Percentiles rank a stretch among this genome's conserved stretches.
Conservation (phyloP, 2,329 filamentous ascomycete species). For the Didymellaceae sp. region DNA sequence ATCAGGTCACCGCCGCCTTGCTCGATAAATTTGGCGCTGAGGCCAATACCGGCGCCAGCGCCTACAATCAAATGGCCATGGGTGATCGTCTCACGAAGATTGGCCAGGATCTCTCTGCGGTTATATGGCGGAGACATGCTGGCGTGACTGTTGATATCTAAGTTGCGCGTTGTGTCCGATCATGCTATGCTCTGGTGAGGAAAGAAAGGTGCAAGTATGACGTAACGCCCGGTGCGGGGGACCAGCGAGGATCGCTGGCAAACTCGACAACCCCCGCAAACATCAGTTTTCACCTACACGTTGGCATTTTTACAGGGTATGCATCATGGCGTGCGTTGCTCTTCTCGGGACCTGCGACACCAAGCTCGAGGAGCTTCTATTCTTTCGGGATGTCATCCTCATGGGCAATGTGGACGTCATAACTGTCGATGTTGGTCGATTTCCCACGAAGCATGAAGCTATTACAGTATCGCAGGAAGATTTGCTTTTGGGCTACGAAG, state of each 20-base stretch:
- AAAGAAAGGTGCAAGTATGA: slow-evolving; percentile 4
- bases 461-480: slow-evolving; percentile 57
- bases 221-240: slow-evolving; percentile 12
- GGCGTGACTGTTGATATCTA: background rate
- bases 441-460: slow-evolving; percentile 48
- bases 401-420: slow-evolving; percentile 47
- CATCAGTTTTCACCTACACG: no score
- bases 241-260: no score
- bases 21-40: slow-evolving; percentile 75
- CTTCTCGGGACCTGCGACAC: slow-evolving; percentile 70
- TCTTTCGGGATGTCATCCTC: slow-evolving; percentile 58
- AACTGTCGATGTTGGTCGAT: slow-evolving; percentile 64
- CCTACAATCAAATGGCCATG: slow-evolving; percentile 67
- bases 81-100: slow-evolving; percentile 61
- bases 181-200: no score
- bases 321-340: slow-evolving; percentile 49
- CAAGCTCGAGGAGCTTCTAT: slow-evolving; percentile 66
- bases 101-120: slow-evolving; percentile 61
- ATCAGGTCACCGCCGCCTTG: slow-evolving; percentile 72
- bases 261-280: no score
- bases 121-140: slow-evolving; percentile 65
- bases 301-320: background rate
- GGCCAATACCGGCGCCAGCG: slow-evolving; percentile 72
- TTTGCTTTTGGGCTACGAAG: slow-evolving; percentile 47
- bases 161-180: background rate